A percentile compares a stretch with the other conserved stretches of the same genome.
Evolutionary conservation across 805 yeast species (phyloP).

Genomic region (Saturnispora galanensis): DNA sequence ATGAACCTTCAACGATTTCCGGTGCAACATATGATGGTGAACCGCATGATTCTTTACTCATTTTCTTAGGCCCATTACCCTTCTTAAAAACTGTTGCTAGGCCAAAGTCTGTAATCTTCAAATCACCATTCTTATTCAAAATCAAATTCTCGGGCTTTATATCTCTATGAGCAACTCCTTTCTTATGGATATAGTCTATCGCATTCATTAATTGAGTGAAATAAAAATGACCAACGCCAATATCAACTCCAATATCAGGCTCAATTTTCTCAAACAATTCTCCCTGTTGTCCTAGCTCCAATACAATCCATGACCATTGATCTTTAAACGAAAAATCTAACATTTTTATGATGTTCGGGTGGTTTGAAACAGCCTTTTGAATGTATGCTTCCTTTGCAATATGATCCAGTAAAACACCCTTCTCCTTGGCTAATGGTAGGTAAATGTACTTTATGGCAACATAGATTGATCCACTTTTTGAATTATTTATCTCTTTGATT

Average conservation of each 20-base stretch:
- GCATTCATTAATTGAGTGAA: constrained; percentile 58
- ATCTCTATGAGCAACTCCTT: constrained; percentile 61
- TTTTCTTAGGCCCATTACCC: constrained; percentile 35
- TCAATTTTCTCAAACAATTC: constrained; percentile 73
- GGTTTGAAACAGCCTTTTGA: constrained; percentile 47
- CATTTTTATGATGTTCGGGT: constrained; percentile 50
- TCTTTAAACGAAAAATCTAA: constrained; percentile 43
- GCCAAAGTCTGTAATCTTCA: constrained; percentile 73
- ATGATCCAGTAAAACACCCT: constrained; percentile 24
- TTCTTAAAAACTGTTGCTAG: constrained; percentile 52
- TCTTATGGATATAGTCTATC: constrained; percentile 46
- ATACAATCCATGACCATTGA: constrained; percentile 53
- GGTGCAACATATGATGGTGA: constrained; percentile 79
- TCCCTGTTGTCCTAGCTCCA: constrained; percentile 67
- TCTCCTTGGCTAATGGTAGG: constrained; percentile 24
- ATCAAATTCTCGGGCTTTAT: constrained; percentile 63
- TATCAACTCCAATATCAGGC: constrained; percentile 62
- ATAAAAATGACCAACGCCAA: constrained; percentile 57
- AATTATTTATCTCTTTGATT: constrained; percentile 15
- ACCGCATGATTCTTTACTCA: constrained; percentile 50
- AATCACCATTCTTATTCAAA: constrained; percentile 51
- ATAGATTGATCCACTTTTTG: background rate
- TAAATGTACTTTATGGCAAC: constrained; percentile 55
- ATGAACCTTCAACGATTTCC: constrained; percentile 42
- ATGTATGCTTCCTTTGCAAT: constrained; percentile 45